Evolutionary conservation across 202 grass and related monocot species (phyloP).

Genomic region (Schoenoplectus triqueter): DNA sequence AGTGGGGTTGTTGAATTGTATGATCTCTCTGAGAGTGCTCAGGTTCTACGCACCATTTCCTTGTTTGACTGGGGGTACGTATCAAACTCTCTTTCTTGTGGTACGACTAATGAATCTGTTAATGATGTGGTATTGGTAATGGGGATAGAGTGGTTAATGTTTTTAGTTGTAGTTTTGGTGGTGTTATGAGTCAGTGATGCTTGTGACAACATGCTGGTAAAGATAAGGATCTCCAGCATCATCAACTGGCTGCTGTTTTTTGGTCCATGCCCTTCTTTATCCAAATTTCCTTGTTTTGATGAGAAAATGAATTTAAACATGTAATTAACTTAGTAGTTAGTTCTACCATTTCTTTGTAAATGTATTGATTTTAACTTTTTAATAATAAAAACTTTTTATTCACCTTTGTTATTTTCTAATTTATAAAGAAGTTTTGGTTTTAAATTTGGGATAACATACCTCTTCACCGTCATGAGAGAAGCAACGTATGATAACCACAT

Average conservation of each 20-base stretch:
- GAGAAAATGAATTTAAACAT: background rate
- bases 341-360: too few species aligned
- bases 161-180: background rate
- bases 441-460: too few species aligned
- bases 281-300: background rate
- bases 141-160: background rate
- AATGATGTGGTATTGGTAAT: conserved; percentile 34
- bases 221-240: background rate
- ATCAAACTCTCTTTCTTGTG: conserved; percentile 6
- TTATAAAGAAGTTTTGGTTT: too few species aligned
- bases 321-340: too few species aligned
- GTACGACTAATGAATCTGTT: background rate
- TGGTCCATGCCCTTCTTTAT: conserved; percentile 10
- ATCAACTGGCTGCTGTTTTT: background rate
- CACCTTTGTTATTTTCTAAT: too few species aligned
- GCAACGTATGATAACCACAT: too few species aligned
- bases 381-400: too few species aligned
- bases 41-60: conserved; percentile 82
- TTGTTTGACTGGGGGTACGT: conserved; percentile 96
- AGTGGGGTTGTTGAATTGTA: conserved; percentile 94
- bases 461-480: too few species aligned
- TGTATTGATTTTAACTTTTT: too few species aligned
- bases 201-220: background rate
- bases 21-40: conserved; percentile 76
- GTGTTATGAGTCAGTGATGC: background rate